Evolutionary conservation across 148 eudicot species (phyloP), one percentile per base, ranked within the genome.

Genomic region (Vaccinium corymbosum): DNA sequence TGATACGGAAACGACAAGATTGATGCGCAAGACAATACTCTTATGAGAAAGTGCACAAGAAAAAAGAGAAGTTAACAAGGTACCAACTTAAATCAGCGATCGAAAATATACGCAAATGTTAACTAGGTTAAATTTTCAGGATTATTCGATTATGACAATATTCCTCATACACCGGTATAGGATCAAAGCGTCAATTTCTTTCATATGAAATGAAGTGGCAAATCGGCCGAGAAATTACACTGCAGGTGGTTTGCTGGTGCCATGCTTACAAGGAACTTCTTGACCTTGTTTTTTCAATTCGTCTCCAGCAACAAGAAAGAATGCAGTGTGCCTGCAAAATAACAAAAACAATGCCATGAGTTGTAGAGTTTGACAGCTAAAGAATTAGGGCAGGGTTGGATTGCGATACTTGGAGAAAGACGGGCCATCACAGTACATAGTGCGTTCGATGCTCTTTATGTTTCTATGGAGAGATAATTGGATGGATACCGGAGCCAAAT

Each of bases 301-400:
- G 64, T 93, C 93, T 84, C 99, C 98, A 32, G 99, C 99, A 27
- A 97, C 99, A 7, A 97, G 95, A 85, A 97, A 97, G 87, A 87
- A 94, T 42, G 99, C 97, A 6, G 98, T 95, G 90, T 97, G 98
- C 93, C 98, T 97, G 86, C 50, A 68, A 48, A 85, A 38, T 68
- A 48, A 84, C 48, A 57, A 84, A 11, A 16, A 48, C 11, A 11
- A 29, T 29, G 64, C 22, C 42, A 76, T 59, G 25, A 22, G 55
- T 29, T 29, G 10, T 19, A 12, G 9, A 29, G 50, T 53, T 70
- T 56, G 64, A 68, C 17, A 12, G 5, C 16, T 13, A 68, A 11
- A 27, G 73, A 68, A 66, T 3, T 25, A 25, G 6, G 72, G 72
- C 15, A 66, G 72, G 72, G 38, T 3, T 66, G 0, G 66, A 2